phyloP scores from a whole-genome alignment of 257 asterid genomes.

The Fraxinus quadrangulata region DNA sequence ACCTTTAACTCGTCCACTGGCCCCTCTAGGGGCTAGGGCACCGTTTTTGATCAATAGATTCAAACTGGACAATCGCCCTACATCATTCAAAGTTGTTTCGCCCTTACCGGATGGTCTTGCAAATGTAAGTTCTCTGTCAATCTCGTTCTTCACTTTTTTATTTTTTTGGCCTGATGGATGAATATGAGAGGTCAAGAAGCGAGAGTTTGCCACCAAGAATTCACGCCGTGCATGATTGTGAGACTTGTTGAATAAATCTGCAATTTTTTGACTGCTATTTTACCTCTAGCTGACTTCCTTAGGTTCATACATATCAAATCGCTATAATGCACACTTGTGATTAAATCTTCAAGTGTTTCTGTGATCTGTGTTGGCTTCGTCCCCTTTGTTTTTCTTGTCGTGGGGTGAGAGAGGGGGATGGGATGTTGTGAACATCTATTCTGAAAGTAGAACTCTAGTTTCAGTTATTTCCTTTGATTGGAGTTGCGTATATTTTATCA shows the following conservation, averaged over 20 bases:
- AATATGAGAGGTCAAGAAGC: neutral
- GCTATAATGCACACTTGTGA: too few species aligned
- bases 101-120: slow-evolving; percentile 85
- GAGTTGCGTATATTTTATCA: slow-evolving; percentile 4
- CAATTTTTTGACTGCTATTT: neutral
- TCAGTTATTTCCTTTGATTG: neutral
- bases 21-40: slow-evolving; percentile 54
- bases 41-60: slow-evolving; percentile 66
- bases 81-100: slow-evolving; percentile 69
- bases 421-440: neutral
- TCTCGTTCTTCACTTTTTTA: neutral
- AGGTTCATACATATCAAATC: too few species aligned
- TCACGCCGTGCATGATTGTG: neutral
- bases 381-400: neutral
- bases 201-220: neutral
- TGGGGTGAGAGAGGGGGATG: neutral
- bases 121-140: slow-evolving; percentile 49
- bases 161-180: slow-evolving; percentile 4
- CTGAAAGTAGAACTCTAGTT: neutral
- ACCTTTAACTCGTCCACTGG: slow-evolving; percentile 59
- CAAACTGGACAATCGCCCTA: slow-evolving; percentile 94
- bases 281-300: too few species aligned
- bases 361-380: neutral
- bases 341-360: neutral
- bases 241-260: neutral